Base-by-base conservation (phyloP, 2,329 filamentous ascomycete genomes). In the Colletotrichum godetiae region DNA sequence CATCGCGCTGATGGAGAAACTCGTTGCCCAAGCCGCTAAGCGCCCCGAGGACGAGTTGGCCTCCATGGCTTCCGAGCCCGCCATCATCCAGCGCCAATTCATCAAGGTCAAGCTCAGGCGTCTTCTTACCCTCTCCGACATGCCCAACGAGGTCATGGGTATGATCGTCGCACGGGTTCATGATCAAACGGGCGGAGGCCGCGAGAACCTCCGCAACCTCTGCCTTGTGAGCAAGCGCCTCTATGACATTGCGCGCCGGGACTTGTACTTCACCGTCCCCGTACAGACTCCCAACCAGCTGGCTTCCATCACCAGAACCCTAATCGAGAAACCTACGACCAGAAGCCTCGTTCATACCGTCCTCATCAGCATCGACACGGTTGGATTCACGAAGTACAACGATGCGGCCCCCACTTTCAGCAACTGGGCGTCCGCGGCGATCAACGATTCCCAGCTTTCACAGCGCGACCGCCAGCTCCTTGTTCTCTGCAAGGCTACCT, bases 61-160 rank as follows among this genome's bases (percentile, higher is more conserved):
- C 11, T 19, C 29, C 31, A 53, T 37, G 10, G 53, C 15, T 42
- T 7, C 37, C 19, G 5, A 37, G 5, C 33, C 15, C 2, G 24
- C 4, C 22, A 65, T 42, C 19, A 15, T 19, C 7, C 37, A 42
- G 37, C 15, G 15, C 37, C 3, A 42, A 42, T 19, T 8, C 37
- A 19, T 42, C 37, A 5, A 42, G 37, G 22, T 2, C 31, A 33
- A 27, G 29, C 55, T 35, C 46, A n/a, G 42, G 1, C 33, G 31
- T 3, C 29, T 29, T 29, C 27, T 24, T 55, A 49, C 13, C n/a
- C 37, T 46, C 58, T 24, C 15, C 5, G 12, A 6, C 58, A 33
- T 72, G 52, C 69, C 69, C 27, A 63, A 63, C 31, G 69, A 72
- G 58, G n/a, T 72, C 12, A 12, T 68, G 11, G 27, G 22, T n/a